These are phyloP conservation scores for Lentinula novae-zelandiae DNA, from an alignment of 1,284 basidiomycete species.

Conservation along the genomic window DNA sequence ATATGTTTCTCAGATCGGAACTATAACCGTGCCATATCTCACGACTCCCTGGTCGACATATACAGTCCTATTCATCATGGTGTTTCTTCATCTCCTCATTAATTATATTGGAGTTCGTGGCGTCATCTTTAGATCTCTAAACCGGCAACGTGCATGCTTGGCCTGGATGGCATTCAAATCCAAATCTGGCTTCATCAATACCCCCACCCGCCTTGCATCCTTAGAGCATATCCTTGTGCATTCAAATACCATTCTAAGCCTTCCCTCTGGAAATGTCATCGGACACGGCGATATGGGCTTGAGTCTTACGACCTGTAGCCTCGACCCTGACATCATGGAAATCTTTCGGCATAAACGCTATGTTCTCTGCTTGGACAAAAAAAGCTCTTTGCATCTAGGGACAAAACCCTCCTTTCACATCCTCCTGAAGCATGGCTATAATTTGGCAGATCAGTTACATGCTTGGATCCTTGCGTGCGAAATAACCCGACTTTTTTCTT, in stretches of 20 bases:
- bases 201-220: slow-evolving; percentile 30
- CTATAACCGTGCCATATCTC: slow-evolving; percentile 52
- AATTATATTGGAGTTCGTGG: slow-evolving; percentile 60
- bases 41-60: slow-evolving; percentile 48
- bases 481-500: slow-evolving; percentile 3
- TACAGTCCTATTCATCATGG: slow-evolving; percentile 43
- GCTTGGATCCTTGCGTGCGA: slow-evolving; percentile 52
- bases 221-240: slow-evolving; percentile 34
- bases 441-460: slow-evolving; percentile 44
- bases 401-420: slow-evolving; percentile 30
- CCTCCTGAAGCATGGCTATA: slow-evolving; percentile 47
- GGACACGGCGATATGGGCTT: slow-evolving; percentile 46
- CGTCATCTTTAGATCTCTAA: slow-evolving; percentile 52
- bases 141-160: slow-evolving; percentile 52
- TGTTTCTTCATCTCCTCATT: slow-evolving; percentile 49
- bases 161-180: slow-evolving; percentile 42
- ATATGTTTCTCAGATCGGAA: slow-evolving; percentile 44
- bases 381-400: slow-evolving; percentile 16
- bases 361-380: slow-evolving; percentile 42
- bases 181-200: slow-evolving; percentile 17
- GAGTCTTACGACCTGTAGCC: slow-evolving; percentile 37
- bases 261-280: slow-evolving; percentile 21
- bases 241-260: slow-evolving; percentile 34
- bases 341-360: slow-evolving; percentile 43
- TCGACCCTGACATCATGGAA: slow-evolving; percentile 22